phyloP scores from a whole-genome alignment of 768 basidiomycete genomes.

The Pilatotrama ljubarskyi region DNA sequence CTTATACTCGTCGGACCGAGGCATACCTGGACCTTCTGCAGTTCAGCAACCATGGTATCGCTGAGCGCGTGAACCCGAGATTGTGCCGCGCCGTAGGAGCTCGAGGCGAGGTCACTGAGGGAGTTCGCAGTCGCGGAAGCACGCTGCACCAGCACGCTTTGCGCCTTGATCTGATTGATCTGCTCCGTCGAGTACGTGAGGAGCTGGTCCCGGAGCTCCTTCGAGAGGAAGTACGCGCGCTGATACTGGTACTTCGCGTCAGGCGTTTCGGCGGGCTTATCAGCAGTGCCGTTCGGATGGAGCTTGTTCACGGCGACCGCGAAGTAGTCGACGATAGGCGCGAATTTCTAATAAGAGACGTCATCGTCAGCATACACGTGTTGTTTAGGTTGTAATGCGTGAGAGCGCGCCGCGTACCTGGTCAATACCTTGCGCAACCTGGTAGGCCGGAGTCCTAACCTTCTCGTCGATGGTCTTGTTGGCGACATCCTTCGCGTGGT shows the following conservation, averaged over 20 bases:
- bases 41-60: constrained; percentile 63
- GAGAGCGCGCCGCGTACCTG: constrained; percentile 47
- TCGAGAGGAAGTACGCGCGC: constrained; percentile 66
- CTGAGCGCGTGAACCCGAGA: constrained; percentile 59
- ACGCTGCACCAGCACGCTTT: constrained; percentile 68
- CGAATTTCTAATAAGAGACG: constrained; percentile 50
- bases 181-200: constrained; percentile 70
- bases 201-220: constrained; percentile 61
- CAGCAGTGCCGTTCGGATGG: constrained; percentile 43
- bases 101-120: constrained; percentile 60
- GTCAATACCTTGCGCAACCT: constrained; percentile 68
- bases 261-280: constrained; percentile 47
- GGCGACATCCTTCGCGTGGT: constrained; percentile 55
- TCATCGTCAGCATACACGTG: constrained; percentile 22
- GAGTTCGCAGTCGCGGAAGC: constrained; percentile 67
- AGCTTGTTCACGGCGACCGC: constrained; percentile 52
- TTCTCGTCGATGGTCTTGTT: constrained; percentile 67
- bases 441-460: constrained; percentile 62
- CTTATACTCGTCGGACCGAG: neutral
- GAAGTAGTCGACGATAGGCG: constrained; percentile 76
- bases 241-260: constrained; percentile 76
- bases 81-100: constrained; percentile 55
- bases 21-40: constrained; percentile 56
- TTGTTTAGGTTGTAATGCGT: neutral
- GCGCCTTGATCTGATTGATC: constrained; percentile 65